Conservation (phyloP, 148 eudicot species). For the Gaultheria prostrata region DNA sequence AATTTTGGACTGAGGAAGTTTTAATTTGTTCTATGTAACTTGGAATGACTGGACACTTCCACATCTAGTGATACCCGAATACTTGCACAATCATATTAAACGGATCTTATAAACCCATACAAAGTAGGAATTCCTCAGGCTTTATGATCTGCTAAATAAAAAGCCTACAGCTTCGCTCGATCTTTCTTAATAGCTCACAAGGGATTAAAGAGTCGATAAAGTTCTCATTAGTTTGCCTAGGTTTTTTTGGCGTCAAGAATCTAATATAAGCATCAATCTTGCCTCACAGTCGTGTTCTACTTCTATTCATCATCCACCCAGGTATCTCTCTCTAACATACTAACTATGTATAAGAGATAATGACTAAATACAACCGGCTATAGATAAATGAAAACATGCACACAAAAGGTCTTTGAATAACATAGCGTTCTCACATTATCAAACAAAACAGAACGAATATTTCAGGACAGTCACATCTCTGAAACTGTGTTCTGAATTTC, state of each 20-base stretch:
- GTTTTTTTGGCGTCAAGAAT: not conserved
- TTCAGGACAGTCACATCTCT: conserved; percentile 1
- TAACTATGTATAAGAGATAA: not conserved
- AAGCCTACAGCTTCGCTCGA: conserved; percentile 1
- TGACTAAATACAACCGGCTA: not conserved
- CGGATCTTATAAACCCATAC: too few species aligned
- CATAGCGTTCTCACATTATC: not conserved
- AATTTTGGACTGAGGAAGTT: not conserved
- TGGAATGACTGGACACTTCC: not conserved
- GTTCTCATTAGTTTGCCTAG: not conserved
- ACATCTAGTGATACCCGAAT: not conserved
- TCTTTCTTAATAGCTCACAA: not conserved
- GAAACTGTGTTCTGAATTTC: not conserved
- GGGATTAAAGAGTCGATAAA: not conserved
- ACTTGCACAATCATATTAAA: not conserved
- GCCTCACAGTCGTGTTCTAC: not conserved
- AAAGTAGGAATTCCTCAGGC: not conserved
- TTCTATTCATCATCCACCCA: not conserved
- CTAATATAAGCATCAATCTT: not conserved
- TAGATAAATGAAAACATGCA: not conserved
- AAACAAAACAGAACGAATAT: not conserved
- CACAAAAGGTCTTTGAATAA: not conserved
- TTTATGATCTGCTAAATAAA: not conserved
- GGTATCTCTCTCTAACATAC: not conserved
- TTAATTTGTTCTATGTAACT: not conserved